Percentiles rank a stretch among this genome's conserved stretches.
Conservation (phyloP, 176 grass and related monocot species). For the Cenchrus americanus region DNA sequence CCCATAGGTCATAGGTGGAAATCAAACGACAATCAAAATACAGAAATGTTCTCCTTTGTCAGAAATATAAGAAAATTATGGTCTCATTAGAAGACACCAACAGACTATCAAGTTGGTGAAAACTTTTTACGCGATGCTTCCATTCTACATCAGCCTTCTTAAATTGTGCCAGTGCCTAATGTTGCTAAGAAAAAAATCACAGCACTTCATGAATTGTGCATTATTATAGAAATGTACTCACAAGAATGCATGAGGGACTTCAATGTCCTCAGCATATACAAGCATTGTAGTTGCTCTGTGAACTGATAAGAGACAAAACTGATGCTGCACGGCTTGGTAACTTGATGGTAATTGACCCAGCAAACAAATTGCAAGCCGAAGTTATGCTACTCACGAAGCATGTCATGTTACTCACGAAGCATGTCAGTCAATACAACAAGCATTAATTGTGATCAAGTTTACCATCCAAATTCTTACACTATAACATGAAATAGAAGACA, state of each 20-base stretch:
- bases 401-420: not conserved
- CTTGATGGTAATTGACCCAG: constrained; percentile 18
- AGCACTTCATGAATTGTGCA: not conserved
- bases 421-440: not conserved
- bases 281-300: not conserved
- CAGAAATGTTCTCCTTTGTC: constrained; percentile 4
- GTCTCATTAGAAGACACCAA: constrained; percentile 17
- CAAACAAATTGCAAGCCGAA: constrained; percentile 6
- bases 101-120: not conserved
- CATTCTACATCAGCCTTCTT: constrained; percentile 20
- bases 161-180: constrained; percentile 3
- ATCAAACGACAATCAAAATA: constrained; percentile 25
- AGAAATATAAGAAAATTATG: constrained; percentile 18
- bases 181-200: not conserved
- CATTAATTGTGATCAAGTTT: not conserved
- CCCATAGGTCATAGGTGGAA: not conserved
- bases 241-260: constrained; percentile 4
- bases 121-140: not conserved
- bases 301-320: constrained; percentile 25
- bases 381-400: constrained; percentile 18
- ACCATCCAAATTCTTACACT: constrained; percentile 7
- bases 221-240: constrained; percentile 35
- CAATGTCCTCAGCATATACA: constrained; percentile 6
- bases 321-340: constrained; percentile 6
- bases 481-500: constrained; percentile 17